Evolutionary conservation across 306 rosid genomes (phyloP).

Genomic region (Glycine latifolia): DNA sequence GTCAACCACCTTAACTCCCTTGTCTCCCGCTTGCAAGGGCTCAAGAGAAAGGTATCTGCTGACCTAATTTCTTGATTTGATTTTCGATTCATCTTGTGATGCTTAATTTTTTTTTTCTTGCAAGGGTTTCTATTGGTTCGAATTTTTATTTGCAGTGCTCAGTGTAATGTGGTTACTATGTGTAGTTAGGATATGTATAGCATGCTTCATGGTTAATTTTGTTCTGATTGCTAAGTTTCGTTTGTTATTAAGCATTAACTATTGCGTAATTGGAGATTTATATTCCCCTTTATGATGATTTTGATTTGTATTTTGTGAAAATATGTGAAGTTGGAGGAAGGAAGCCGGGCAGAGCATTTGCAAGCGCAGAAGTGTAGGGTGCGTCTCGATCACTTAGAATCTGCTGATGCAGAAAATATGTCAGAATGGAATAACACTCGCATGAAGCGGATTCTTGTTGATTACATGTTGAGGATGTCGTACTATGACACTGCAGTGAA

Average conservation of each 20-base stretch:
- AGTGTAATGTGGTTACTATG: slow-evolving; percentile 27
- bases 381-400: slow-evolving; percentile 82
- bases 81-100: slow-evolving; percentile 9
- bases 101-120: neutral
- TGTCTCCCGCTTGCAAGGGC: slow-evolving; percentile 83
- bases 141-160: slow-evolving; percentile 18
- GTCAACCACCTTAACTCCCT: slow-evolving; percentile 80
- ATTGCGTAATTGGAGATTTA: neutral
- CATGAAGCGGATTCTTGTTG: slow-evolving; percentile 90
- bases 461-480: slow-evolving; percentile 97
- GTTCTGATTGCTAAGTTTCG: neutral
- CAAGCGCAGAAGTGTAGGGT: slow-evolving; percentile 91
- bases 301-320: slow-evolving; percentile 28
- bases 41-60: slow-evolving; percentile 79
- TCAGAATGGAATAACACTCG: slow-evolving; percentile 81
- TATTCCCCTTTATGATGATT: neutral
- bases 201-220: slow-evolving; percentile 9
- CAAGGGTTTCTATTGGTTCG: slow-evolving; percentile 8
- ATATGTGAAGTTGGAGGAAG: slow-evolving; percentile 80
- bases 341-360: slow-evolving; percentile 72
- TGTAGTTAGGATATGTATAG: neutral
- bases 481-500: slow-evolving; percentile 83
- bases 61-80: slow-evolving; percentile 40
- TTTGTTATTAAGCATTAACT: neutral
- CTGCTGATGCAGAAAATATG: slow-evolving; percentile 76